Evolutionary conservation across 1,139 yeast species (phyloP).

Genomic region (Lodderomyces metapsilosis): DNA sequence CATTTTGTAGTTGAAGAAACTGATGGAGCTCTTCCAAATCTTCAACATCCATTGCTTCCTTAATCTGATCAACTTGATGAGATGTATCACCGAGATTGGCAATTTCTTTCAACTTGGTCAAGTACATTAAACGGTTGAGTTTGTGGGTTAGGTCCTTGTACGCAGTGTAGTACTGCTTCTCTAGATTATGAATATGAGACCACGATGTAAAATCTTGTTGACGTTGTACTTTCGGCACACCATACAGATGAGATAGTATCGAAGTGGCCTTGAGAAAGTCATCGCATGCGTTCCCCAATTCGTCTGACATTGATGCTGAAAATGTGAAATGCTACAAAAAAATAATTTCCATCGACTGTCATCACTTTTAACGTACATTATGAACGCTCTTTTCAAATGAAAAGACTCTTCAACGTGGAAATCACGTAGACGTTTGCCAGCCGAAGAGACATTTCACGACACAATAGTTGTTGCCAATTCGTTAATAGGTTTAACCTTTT

Average conservation of each 20-base stretch:
- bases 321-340: background rate
- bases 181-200: conserved; percentile 16
- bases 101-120: conserved; percentile 18
- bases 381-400: no score
- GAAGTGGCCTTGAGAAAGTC: conserved; percentile 19
- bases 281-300: conserved; percentile 23
- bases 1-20: conserved; percentile 22
- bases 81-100: background rate
- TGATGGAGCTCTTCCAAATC: conserved; percentile 21
- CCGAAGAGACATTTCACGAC: no score
- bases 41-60: conserved; percentile 14
- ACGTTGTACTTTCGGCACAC: conserved; percentile 21
- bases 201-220: conserved; percentile 4
- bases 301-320: conserved; percentile 18
- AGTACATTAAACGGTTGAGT: conserved; percentile 30
- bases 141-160: conserved; percentile 23
- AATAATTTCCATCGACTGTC: no score
- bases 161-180: conserved; percentile 21
- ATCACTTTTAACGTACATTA: no score
- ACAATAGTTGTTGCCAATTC: no score
- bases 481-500: no score
- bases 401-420: no score
- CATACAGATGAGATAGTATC: conserved; percentile 29
- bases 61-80: background rate
- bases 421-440: no score